These are phyloP conservation scores for Aspergillus melleus DNA, from an alignment of 2,329 filamentous ascomycete genomes.

Conservation along the genomic window DNA sequence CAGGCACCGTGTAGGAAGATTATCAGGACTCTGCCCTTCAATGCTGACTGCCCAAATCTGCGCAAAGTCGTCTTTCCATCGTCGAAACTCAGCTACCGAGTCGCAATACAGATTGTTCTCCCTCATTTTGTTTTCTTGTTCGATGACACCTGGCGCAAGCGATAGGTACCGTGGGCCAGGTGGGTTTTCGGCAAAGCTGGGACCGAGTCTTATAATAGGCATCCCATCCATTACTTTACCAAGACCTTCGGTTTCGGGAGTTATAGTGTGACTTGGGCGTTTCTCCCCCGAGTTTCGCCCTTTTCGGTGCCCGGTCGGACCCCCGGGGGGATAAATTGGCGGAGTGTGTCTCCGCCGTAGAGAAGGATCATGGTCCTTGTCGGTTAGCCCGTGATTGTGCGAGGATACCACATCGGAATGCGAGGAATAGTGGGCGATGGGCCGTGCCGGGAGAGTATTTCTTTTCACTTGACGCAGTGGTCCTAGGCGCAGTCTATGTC, in stretches of 20 bases:
- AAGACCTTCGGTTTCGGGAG: no score
- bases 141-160: slow-evolving; percentile 20
- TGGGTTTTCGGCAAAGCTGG: no score
- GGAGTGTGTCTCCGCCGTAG: no score
- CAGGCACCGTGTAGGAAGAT: not conserved
- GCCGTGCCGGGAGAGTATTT: slow-evolving; percentile 6
- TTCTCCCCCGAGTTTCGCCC: no score
- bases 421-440: slow-evolving; percentile 13
- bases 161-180: no score
- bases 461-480: slow-evolving; percentile 24
- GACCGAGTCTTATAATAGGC: no score
- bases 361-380: slow-evolving; percentile 1
- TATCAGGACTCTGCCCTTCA: slow-evolving; percentile 6
- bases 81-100: not conserved
- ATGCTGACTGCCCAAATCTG: slow-evolving; percentile 26
- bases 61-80: slow-evolving; percentile 26
- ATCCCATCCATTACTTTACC: no score
- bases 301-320: no score
- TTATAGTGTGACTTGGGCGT: no score
- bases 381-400: not conserved
- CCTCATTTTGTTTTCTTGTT: slow-evolving; percentile 22
- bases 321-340: no score
- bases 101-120: slow-evolving; percentile 20
- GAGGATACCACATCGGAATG: slow-evolving; percentile 5
- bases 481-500: slow-evolving; percentile 17